Conservation (phyloP, 768 basidiomycete species). For the Mycena indigotica region DNA sequence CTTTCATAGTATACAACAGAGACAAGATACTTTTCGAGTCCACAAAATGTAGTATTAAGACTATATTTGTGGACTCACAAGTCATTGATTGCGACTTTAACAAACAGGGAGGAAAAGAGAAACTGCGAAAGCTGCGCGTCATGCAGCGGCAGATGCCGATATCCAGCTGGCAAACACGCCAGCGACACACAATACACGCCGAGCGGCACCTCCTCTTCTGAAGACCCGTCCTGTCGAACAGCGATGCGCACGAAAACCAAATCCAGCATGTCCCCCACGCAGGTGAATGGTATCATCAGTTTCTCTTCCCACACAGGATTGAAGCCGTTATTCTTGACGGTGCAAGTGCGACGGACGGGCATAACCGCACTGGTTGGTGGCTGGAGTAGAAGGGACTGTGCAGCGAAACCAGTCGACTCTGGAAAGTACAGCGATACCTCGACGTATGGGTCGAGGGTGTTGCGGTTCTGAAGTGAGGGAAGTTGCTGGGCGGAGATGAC, state of each 20-base stretch:
- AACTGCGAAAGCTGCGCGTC: constrained; percentile 86
- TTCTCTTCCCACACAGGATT: constrained; percentile 87
- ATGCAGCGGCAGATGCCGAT: constrained; percentile 86
- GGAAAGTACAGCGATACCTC: constrained; percentile 79
- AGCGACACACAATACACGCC: constrained; percentile 76
- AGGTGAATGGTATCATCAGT: constrained; percentile 72
- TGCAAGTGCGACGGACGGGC: constrained; percentile 54
- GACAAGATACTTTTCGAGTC: too few relatives aligned
- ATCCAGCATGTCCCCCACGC: constrained; percentile 73
- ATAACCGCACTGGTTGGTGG: constrained; percentile 38
- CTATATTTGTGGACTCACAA: background rate
- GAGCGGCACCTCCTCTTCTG: constrained; percentile 61
- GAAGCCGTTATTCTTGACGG: constrained; percentile 86
- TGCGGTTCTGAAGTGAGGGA: constrained; percentile 48
- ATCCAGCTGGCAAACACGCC: constrained; percentile 79
- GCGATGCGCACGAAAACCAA: constrained; percentile 83
- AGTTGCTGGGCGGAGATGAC: constrained; percentile 90
- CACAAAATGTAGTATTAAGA: too few relatives aligned
- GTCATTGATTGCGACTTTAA: constrained; percentile 56
- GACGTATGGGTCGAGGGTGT: constrained; percentile 69
- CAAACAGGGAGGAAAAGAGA: constrained; percentile 92
- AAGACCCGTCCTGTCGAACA: constrained; percentile 63
- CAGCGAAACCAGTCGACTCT: constrained; percentile 52
- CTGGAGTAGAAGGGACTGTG: background rate
- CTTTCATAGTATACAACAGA: too few relatives aligned